phyloP scores from a whole-genome alignment of 2,329 filamentous ascomycete genomes.

The Botrytis pseudocinerea region DNA sequence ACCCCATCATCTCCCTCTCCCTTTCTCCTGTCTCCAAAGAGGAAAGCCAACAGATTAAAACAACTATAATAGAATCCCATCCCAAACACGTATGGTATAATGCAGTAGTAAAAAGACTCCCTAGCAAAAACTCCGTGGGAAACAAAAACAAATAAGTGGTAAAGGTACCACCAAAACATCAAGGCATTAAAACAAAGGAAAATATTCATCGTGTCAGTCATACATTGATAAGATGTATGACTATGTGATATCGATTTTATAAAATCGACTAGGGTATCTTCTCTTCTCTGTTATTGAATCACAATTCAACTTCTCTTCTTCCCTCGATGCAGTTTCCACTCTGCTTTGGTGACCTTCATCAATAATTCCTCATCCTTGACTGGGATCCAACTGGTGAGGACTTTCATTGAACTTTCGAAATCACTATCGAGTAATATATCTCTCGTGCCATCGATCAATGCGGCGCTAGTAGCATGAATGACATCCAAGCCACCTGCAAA shows the following conservation, averaged over 20 bases:
- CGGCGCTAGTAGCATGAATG: constrained; percentile 84
- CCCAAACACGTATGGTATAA: constrained; percentile 22
- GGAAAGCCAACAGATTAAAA: constrained; percentile 16
- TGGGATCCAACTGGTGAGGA: constrained; percentile 88
- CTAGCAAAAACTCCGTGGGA: neutral
- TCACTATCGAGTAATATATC: constrained; percentile 89
- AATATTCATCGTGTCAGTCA: constrained; percentile 10
- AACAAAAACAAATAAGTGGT: neutral
- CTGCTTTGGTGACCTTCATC: constrained; percentile 84
- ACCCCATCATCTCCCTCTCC: neutral
- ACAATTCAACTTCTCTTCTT: constrained; percentile 41
- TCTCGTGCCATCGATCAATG: constrained; percentile 84
- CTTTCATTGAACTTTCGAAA: constrained; percentile 98
- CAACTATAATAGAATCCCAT: neutral
- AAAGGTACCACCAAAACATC: constrained; percentile 1
- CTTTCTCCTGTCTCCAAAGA: neutral
- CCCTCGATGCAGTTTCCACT: constrained; percentile 70
- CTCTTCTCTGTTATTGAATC: neutral
- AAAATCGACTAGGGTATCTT: constrained; percentile 1
- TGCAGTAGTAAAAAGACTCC: constrained; percentile 18
- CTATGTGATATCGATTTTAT: neutral
- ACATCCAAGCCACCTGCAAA: constrained; percentile 75
- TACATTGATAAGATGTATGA: constrained; percentile 2
- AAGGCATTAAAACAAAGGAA: constrained; percentile 17
- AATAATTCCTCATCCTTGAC: constrained; percentile 91